A percentile compares a stretch with the other conserved stretches of the same genome.
phyloP scores from a whole-genome alignment of 768 basidiomycete genomes.

The Rhizopogon vinicolor region DNA sequence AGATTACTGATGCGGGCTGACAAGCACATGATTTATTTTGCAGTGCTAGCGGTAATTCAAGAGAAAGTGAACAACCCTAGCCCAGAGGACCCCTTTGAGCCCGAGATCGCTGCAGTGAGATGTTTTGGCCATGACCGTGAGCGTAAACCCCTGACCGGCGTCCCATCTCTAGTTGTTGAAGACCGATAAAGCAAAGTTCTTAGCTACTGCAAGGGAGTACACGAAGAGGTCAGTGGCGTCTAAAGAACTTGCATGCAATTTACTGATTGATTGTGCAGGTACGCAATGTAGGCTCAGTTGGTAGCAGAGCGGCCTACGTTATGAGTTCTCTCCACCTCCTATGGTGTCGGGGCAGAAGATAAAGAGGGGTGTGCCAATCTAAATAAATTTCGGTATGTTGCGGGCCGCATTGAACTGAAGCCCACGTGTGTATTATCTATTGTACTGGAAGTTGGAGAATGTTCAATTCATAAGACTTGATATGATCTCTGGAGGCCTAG shows the following conservation, averaged over 20 bases:
- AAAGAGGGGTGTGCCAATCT: not conserved
- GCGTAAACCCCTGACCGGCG: slow-evolving; percentile 2
- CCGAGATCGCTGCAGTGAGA: slow-evolving; percentile 77
- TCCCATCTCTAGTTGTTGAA: slow-evolving; percentile 53
- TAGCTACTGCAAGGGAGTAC: slow-evolving; percentile 74
- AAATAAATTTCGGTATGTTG: not conserved
- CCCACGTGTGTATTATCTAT: not conserved
- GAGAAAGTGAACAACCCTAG: slow-evolving; percentile 88
- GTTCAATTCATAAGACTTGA: no score
- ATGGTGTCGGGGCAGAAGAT: not conserved
- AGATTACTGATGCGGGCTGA: not conserved
- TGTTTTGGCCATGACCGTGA: slow-evolving; percentile 5
- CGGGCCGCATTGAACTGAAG: not conserved
- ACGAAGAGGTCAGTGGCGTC: slow-evolving; percentile 62
- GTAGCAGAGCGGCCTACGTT: not conserved
- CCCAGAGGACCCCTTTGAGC: slow-evolving; percentile 84
- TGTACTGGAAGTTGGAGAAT: not conserved
- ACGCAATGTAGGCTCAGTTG: not conserved
- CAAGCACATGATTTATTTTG: not conserved
- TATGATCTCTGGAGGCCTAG: no score
- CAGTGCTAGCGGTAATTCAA: slow-evolving; percentile 73
- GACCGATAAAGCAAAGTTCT: slow-evolving; percentile 71
- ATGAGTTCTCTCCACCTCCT: not conserved
- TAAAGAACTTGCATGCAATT: no score
- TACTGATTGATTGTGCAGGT: not conserved